A percentile compares a stretch with the other conserved stretches of the same genome.
Evolutionary conservation across 805 yeast species (phyloP).

Genomic region (Groenewaldozyma tartarivorans): DNA sequence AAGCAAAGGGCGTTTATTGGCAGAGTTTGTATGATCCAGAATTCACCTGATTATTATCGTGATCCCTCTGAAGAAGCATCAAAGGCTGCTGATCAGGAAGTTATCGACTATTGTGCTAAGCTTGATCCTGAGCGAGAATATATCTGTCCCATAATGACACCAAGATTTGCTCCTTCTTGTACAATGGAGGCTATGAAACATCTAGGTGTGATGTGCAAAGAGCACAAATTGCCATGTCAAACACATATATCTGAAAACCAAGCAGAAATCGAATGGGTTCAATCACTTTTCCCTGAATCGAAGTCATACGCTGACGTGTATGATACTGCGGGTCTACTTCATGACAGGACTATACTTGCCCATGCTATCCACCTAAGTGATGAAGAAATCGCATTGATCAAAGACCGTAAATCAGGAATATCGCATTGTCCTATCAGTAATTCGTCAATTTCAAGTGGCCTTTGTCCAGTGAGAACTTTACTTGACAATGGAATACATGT

Average conservation of each 20-base stretch:
- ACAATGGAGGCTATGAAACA: slow-evolving; percentile 48
- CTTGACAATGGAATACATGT: slow-evolving; percentile 62
- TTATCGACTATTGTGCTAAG: slow-evolving; percentile 45
- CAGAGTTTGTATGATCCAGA: slow-evolving; percentile 86
- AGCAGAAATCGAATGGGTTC: slow-evolving; percentile 67
- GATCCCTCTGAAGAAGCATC: slow-evolving; percentile 48
- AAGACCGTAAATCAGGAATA: slow-evolving; percentile 52
- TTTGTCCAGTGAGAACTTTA: slow-evolving; percentile 68
- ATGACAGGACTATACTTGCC: slow-evolving; percentile 66
- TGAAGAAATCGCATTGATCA: slow-evolving; percentile 52
- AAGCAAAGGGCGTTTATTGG: slow-evolving; percentile 92
- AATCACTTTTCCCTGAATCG: slow-evolving; percentile 60
- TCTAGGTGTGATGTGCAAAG: slow-evolving; percentile 50
- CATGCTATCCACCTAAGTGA: slow-evolving; percentile 75
- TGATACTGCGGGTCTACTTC: slow-evolving; percentile 49
- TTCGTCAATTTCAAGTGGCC: slow-evolving; percentile 81
- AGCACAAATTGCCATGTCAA: slow-evolving; percentile 55
- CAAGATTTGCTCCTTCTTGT: slow-evolving; percentile 90
- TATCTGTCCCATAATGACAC: slow-evolving; percentile 74
- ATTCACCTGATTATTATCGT: slow-evolving; percentile 62
- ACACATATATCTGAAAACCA: slow-evolving; percentile 85
- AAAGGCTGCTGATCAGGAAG: slow-evolving; percentile 41
- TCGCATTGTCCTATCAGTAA: slow-evolving; percentile 93
- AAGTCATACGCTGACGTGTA: slow-evolving; percentile 70
- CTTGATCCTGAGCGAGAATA: slow-evolving; percentile 45